Conservation (phyloP, 106 monocot species). For the Dioscorea alata region DNA sequence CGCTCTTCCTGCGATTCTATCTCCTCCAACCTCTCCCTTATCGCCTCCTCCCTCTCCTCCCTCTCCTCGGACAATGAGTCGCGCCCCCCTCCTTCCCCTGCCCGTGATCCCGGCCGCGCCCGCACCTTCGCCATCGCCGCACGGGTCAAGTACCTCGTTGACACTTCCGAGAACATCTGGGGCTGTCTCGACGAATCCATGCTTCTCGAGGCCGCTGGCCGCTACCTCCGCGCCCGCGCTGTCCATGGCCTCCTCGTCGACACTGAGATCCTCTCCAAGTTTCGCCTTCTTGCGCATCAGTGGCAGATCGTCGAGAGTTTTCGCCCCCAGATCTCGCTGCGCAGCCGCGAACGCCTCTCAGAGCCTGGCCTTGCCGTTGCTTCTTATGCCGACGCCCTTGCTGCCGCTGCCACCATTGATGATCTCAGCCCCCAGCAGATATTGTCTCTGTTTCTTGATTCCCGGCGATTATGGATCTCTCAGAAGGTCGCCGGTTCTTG, state of each 20-base stretch:
- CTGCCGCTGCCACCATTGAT: constrained; percentile 76
- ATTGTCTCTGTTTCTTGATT: constrained; percentile 64
- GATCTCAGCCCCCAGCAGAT: constrained; percentile 55
- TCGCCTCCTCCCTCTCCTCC: constrained; percentile 44
- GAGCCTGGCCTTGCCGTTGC: constrained; percentile 46
- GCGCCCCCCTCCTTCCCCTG: constrained; percentile 13
- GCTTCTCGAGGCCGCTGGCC: constrained; percentile 78
- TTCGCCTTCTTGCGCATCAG: constrained; percentile 82
- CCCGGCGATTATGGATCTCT: constrained; percentile 74
- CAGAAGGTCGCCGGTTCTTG: constrained; percentile 29
- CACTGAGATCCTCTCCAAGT: constrained; percentile 34
- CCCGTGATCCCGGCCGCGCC: constrained; percentile 24
- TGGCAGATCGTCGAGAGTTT: constrained; percentile 95
- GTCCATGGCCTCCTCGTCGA: constrained; percentile 47
- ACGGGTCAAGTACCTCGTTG: constrained; percentile 92
- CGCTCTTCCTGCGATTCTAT: constrained; percentile 54
- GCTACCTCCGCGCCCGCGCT: constrained; percentile 71
- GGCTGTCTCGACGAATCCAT: constrained; percentile 86
- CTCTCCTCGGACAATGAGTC: constrained; percentile 24
- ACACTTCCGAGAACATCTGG: constrained; percentile 95
- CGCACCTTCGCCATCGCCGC: constrained; percentile 58
- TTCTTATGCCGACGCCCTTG: constrained; percentile 78
- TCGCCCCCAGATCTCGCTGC: constrained; percentile 75
- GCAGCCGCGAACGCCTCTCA: constrained; percentile 61
- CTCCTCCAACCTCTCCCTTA: constrained; percentile 44